phyloP scores from a whole-genome alignment of 73 alveolate genomes.

The Paramecium sonneborni region DNA sequence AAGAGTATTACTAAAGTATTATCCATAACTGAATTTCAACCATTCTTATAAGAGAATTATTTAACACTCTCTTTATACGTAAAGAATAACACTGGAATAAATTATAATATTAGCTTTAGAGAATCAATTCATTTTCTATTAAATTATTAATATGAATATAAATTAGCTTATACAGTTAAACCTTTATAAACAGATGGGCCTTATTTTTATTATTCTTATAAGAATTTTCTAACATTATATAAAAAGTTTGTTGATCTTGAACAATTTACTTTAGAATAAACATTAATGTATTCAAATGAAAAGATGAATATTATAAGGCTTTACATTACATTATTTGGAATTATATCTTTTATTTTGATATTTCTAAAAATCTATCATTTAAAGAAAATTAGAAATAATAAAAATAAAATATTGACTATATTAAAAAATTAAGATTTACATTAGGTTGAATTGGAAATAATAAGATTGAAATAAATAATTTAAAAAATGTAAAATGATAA shows the following conservation, averaged over 20 bases:
- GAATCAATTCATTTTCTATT: background rate
- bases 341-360: background rate
- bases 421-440: background rate
- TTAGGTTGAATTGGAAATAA: background rate
- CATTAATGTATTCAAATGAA: background rate
- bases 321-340: background rate
- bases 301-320: background rate
- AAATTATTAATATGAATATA: constrained; percentile 6
- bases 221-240: background rate
- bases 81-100: background rate
- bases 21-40: background rate
- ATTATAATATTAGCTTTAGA: background rate
- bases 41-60: background rate
- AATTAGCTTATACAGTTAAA: background rate
- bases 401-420: background rate
- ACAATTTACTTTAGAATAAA: background rate
- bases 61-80: background rate
- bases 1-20: background rate
- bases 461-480: background rate
- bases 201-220: constrained; percentile 1
- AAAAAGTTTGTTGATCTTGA: background rate
- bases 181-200: background rate
- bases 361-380: background rate
- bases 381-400: background rate
- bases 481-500: background rate